Evolutionary conservation across 148 eudicot species (phyloP).

Genomic region (Gaultheria prostrata): DNA sequence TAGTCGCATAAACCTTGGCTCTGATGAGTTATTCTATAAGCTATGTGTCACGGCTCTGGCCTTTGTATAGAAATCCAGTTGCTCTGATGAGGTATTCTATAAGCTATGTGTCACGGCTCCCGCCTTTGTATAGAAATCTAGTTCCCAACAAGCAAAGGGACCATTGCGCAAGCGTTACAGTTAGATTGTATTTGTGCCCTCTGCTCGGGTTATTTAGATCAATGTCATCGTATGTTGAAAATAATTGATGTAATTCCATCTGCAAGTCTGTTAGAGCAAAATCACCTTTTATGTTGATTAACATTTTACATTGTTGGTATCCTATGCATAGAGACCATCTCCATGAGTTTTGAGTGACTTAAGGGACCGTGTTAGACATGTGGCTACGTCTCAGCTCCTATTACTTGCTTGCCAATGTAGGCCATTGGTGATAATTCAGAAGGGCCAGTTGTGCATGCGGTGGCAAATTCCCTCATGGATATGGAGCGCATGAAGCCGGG

Average conservation of each 20-base stretch:
- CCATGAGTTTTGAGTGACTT: neutral
- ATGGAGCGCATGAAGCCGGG: conserved; percentile 86
- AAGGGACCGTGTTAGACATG: neutral
- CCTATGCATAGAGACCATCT: neutral
- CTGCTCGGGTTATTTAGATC: neutral
- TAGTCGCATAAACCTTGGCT: neutral
- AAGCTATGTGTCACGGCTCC: neutral
- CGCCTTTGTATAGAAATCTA: neutral
- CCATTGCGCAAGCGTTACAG: neutral
- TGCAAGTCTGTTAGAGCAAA: neutral
- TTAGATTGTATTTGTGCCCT: neutral
- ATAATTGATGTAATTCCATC: neutral
- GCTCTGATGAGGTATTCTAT: neutral
- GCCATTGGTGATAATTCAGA: conserved; percentile 56
- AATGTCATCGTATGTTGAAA: neutral
- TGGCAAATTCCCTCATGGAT: conserved; percentile 62
- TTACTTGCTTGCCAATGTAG: conserved; percentile 28
- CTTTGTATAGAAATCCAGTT: neutral
- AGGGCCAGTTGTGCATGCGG: conserved; percentile 46
- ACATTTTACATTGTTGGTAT: neutral
- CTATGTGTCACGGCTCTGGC: neutral
- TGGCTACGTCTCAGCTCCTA: conserved; percentile 9
- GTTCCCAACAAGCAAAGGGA: neutral
- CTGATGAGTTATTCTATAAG: neutral
- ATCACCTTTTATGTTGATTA: neutral